These are phyloP conservation scores for Alternaria sp. DNA, from an alignment of 2,329 filamentous ascomycete genomes.

Conservation along the genomic window DNA sequence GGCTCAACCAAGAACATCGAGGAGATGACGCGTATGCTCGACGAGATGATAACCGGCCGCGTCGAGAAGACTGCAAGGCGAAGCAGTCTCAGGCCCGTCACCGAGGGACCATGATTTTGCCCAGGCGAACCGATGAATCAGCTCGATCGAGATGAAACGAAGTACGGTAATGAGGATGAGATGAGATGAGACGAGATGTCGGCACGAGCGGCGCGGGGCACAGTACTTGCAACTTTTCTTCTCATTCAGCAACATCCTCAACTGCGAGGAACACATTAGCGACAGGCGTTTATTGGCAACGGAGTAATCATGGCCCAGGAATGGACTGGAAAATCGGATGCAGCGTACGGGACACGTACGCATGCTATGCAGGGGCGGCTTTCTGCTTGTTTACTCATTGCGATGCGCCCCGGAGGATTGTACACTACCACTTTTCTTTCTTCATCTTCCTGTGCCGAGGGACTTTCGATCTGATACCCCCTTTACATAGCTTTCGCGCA, in stretches of 20 bases:
- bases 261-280: constrained; percentile 10
- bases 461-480: constrained; percentile 40
- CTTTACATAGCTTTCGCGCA: constrained; percentile 14
- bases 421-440: constrained; percentile 8
- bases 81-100: constrained; percentile 34
- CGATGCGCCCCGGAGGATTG: constrained; percentile 13
- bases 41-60: constrained; percentile 91
- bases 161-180: constrained; percentile 34
- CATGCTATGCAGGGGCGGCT: neutral
- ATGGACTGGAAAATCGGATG: constrained; percentile 7
- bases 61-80: constrained; percentile 66
- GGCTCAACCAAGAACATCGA: constrained; percentile 72
- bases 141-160: constrained; percentile 13
- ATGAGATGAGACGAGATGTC: constrained; percentile 18
- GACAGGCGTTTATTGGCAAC: constrained; percentile 23
- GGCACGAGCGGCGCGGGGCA: constrained; percentile 13
- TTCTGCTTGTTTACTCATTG: constrained; percentile 1
- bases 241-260: constrained; percentile 6
- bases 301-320: constrained; percentile 16
- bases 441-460: constrained; percentile 18
- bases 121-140: constrained; percentile 5
- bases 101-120: constrained; percentile 22
- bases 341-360: neutral
- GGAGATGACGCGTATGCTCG: constrained; percentile 90
- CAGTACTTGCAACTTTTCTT: constrained; percentile 12